phyloP scores from a whole-genome alignment of 2,329 filamentous ascomycete genomes.

The Calonectria pseudoreteaudii region DNA sequence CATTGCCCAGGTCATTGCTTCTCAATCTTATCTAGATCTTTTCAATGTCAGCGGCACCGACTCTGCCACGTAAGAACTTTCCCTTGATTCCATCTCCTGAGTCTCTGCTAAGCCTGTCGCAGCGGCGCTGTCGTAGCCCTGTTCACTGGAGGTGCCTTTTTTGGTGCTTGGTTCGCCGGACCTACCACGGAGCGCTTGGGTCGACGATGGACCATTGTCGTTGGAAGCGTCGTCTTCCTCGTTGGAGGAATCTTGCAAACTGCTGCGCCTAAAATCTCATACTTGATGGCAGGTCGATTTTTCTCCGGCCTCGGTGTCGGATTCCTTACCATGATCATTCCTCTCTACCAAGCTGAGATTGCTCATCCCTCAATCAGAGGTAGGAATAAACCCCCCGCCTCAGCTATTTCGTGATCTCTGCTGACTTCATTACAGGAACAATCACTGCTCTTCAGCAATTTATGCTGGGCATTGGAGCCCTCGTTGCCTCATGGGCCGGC shows the following conservation, averaged over 20 bases:
- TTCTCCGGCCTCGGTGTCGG: slow-evolving; percentile 72
- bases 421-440: slow-evolving; percentile 7
- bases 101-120: neutral
- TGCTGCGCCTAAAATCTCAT: slow-evolving; percentile 67
- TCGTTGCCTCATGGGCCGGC: slow-evolving; percentile 78
- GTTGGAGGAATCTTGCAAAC: slow-evolving; percentile 80
- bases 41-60: slow-evolving; percentile 18
- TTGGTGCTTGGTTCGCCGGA: slow-evolving; percentile 19
- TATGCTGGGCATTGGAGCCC: slow-evolving; percentile 81
- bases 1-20: slow-evolving; percentile 33
- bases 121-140: slow-evolving; percentile 25
- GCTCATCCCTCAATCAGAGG: slow-evolving; percentile 83
- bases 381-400: slow-evolving; percentile 44
- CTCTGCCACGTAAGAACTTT: slow-evolving; percentile 15
- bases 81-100: neutral
- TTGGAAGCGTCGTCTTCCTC: slow-evolving; percentile 76
- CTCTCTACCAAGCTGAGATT: slow-evolving; percentile 82
- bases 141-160: slow-evolving; percentile 28
- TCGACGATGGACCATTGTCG: slow-evolving; percentile 75
- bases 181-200: slow-evolving; percentile 66
- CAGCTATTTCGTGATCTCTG: neutral
- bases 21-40: slow-evolving; percentile 7
- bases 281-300: slow-evolving; percentile 77
- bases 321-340: slow-evolving; percentile 51
- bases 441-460: slow-evolving; percentile 83